Evolutionary conservation across 768 basidiomycete genomes (phyloP).

Genomic region (Lactifluus echinatus): DNA sequence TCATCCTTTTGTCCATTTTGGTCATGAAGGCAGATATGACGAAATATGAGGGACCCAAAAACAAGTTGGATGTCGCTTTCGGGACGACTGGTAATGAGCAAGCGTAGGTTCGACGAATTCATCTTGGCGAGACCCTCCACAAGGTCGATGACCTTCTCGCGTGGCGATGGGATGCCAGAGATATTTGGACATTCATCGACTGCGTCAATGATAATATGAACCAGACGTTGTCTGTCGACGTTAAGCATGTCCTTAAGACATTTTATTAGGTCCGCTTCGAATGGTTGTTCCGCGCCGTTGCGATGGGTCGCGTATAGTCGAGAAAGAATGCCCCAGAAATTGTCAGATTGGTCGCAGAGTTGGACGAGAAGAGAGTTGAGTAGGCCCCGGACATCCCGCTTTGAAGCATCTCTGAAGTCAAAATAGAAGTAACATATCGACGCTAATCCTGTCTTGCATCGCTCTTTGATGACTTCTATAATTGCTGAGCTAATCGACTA

Average conservation of each 20-base stretch:
- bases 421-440: not conserved
- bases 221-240: not conserved
- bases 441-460: not conserved
- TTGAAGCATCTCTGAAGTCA: not conserved
- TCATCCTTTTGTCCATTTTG: not conserved
- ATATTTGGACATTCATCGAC: not conserved
- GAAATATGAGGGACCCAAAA: not conserved
- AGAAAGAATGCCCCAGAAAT: not conserved
- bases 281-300: not conserved
- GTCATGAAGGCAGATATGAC: not conserved
- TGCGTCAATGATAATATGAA: too few relatives aligned
- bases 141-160: not conserved
- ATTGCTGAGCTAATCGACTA: too few relatives aligned
- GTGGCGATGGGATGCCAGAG: not conserved
- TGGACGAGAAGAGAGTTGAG: not conserved
- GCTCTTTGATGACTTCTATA: too few relatives aligned
- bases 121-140: too few relatives aligned
- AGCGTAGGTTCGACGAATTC: too few relatives aligned
- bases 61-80: not conserved
- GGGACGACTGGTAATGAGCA: not conserved
- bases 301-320: not conserved
- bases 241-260: not conserved
- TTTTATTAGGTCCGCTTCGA: not conserved
- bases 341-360: not conserved
- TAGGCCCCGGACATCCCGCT: not conserved